Evolutionary conservation across 306 rosid species (phyloP).

Genomic region (Morella rubra): DNA sequence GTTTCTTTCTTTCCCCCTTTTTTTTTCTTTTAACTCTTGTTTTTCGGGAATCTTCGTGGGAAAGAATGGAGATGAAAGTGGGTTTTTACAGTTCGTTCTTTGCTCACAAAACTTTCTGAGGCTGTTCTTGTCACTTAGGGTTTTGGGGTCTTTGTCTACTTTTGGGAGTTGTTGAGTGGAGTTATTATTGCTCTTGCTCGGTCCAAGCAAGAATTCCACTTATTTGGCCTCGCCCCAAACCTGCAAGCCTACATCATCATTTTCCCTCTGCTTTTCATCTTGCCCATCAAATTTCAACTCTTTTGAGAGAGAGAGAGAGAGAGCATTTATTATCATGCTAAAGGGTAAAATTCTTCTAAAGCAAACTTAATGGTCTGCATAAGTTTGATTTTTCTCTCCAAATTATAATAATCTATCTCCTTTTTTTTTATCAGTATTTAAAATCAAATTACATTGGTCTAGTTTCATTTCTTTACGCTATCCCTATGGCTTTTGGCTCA

Average conservation of each 20-base stretch:
- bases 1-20: slow-evolving; percentile 39
- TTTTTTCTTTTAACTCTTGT: not conserved
- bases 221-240: slow-evolving; percentile 32
- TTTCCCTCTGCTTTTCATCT: slow-evolving; percentile 20
- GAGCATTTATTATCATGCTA: not conserved
- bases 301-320: not conserved
- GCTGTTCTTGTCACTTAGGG: slow-evolving; percentile 53
- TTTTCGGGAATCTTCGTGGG: slow-evolving; percentile 43
- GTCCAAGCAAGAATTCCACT: slow-evolving; percentile 53
- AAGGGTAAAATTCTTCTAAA: not conserved
- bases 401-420: not conserved
- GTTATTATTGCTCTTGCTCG: slow-evolving; percentile 40
- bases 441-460: not conserved
- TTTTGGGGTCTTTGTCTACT: slow-evolving; percentile 52
- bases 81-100: not conserved
- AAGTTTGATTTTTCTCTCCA: not conserved
- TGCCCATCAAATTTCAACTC: slow-evolving; percentile 9
- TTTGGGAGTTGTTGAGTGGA: slow-evolving; percentile 50
- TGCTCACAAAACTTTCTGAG: slow-evolving; percentile 28
- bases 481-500: not conserved
- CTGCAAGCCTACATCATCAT: slow-evolving; percentile 42
- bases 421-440: not conserved
- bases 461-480: not conserved
- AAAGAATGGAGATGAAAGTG: slow-evolving; percentile 33
- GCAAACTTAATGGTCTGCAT: not conserved